phyloP scores from a whole-genome alignment of 768 basidiomycete genomes.

The Filobasidium floriforme region DNA sequence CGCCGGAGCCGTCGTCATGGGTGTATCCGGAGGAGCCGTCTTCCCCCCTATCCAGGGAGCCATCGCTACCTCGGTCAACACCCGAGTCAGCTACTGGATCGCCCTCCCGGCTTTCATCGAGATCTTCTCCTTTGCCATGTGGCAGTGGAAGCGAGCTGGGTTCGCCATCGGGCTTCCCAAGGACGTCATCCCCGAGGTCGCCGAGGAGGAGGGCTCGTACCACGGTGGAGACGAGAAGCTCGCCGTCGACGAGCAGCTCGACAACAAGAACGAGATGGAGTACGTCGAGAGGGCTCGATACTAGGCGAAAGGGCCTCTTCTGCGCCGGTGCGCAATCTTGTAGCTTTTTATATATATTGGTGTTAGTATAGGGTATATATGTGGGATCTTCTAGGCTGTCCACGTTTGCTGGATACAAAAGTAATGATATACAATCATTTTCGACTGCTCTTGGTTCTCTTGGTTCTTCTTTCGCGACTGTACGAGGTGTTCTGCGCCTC shows the following conservation, averaged over 20 bases:
- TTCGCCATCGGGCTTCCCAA: slow-evolving; percentile 23
- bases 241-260: slow-evolving; percentile 8
- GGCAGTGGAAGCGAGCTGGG: slow-evolving; percentile 39
- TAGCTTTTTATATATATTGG: not conserved
- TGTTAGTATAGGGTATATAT: not conserved
- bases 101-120: slow-evolving; percentile 26
- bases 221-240: slow-evolving; percentile 15
- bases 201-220: slow-evolving; percentile 27
- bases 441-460: no score
- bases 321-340: not conserved
- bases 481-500: no score
- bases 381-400: no score
- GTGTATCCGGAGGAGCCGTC: slow-evolving; percentile 26
- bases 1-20: slow-evolving; percentile 34
- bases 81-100: slow-evolving; percentile 23
- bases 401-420: no score
- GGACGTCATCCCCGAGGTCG: slow-evolving; percentile 22
- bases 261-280: slow-evolving; percentile 20
- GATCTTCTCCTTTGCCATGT: slow-evolving; percentile 36
- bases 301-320: no score
- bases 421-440: no score
- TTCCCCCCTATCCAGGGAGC: slow-evolving; percentile 23
- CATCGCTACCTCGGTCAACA: slow-evolving; percentile 20
- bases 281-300: slow-evolving; percentile 26
- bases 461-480: no score